Evolutionary conservation across 495 filamentous ascomycete genomes (phyloP).

Genomic region (Talaromyces nanjingensis): DNA sequence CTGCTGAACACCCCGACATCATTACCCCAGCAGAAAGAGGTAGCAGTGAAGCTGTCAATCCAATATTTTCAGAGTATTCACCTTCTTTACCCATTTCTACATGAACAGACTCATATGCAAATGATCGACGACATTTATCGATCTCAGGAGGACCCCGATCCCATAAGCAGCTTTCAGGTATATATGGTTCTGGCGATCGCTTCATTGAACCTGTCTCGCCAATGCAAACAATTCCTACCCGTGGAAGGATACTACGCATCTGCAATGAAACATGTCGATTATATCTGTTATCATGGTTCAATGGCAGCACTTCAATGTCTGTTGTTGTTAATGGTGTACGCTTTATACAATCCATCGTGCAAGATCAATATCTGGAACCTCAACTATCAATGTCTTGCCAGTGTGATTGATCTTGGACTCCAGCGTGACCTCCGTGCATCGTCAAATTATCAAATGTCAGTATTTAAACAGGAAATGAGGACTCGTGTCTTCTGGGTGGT

Average conservation of each 20-base stretch:
- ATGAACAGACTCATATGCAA: conserved; percentile 31
- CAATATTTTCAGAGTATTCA: conserved; percentile 38
- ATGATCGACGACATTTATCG: conserved; percentile 26
- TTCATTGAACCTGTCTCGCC: conserved; percentile 32
- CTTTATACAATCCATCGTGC: conserved; percentile 37
- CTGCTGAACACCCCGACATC: conserved; percentile 28
- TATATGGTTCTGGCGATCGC: conserved; percentile 42
- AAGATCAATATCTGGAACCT: conserved; percentile 41
- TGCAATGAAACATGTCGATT: conserved; percentile 32
- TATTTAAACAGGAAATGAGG: conserved; percentile 40
- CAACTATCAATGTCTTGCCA: conserved; percentile 41
- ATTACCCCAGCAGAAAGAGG: conserved; percentile 28
- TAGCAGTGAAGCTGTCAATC: conserved; percentile 27
- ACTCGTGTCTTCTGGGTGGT: conserved; percentile 43
- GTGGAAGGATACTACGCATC: conserved; percentile 39
- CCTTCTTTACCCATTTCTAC: conserved; percentile 36
- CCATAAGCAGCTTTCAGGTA: conserved; percentile 29
- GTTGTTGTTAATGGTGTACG: conserved; percentile 39
- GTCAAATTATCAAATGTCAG: conserved; percentile 24
- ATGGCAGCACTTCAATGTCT: conserved; percentile 34
- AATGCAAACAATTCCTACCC: conserved; percentile 31
- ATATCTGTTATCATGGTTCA: conserved; percentile 30
- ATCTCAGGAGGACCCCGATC: conserved; percentile 10
- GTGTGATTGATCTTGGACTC: conserved; percentile 37
- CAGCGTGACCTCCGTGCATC: conserved; percentile 35